A percentile compares a stretch with the other conserved stretches of the same genome.
phyloP scores from a whole-genome alignment of 2,329 filamentous ascomycete genomes.

The Drechslerella dactyloides region DNA sequence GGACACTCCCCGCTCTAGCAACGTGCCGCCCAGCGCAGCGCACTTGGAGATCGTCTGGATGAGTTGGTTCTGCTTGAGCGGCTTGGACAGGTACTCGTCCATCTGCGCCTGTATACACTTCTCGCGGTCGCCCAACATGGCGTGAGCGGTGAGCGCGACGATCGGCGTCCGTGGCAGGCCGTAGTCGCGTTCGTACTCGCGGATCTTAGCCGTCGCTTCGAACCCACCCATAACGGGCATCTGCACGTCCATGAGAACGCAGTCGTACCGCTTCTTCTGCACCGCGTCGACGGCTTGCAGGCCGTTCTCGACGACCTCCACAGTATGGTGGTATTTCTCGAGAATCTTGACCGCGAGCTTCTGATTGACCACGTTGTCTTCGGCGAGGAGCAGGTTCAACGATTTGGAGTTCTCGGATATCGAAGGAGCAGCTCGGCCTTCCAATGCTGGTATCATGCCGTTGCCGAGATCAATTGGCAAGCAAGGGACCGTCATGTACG shows the following conservation, averaged over 20 bases:
- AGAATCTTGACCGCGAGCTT: slow-evolving; percentile 94
- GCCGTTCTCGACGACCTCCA: slow-evolving; percentile 93
- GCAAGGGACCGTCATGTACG: slow-evolving; percentile 98
- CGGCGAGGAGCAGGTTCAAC: slow-evolving; percentile 91
- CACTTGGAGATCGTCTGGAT: slow-evolving; percentile 98
- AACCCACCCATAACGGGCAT: slow-evolving; percentile 99
- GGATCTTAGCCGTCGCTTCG: slow-evolving; percentile 94
- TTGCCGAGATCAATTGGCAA: slow-evolving; percentile 92
- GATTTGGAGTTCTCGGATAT: slow-evolving; percentile 93
- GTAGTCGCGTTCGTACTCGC: slow-evolving; percentile 86
- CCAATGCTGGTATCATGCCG: slow-evolving; percentile 91
- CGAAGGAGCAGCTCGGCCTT: slow-evolving; percentile 88
- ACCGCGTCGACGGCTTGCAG: slow-evolving; percentile 91
- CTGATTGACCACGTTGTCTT: slow-evolving; percentile 98
- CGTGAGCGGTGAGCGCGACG: slow-evolving; percentile 94
- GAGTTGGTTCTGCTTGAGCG: slow-evolving; percentile 92
- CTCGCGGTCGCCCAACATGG: slow-evolving; percentile 97
- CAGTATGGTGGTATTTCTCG: slow-evolving; percentile 92
- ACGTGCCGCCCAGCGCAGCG: slow-evolving; percentile 82
- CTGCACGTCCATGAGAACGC: slow-evolving; percentile 98
- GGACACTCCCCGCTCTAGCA: slow-evolving; percentile 71
- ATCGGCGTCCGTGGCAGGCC: slow-evolving; percentile 86
- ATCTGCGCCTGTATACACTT: slow-evolving; percentile 99
- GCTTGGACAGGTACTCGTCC: slow-evolving; percentile 98
- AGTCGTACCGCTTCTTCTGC: slow-evolving; percentile 89